Percentiles rank a stretch among this genome's conserved stretches.
phyloP scores from a whole-genome alignment of 257 asterid species.

The Linaria vulgaris region DNA sequence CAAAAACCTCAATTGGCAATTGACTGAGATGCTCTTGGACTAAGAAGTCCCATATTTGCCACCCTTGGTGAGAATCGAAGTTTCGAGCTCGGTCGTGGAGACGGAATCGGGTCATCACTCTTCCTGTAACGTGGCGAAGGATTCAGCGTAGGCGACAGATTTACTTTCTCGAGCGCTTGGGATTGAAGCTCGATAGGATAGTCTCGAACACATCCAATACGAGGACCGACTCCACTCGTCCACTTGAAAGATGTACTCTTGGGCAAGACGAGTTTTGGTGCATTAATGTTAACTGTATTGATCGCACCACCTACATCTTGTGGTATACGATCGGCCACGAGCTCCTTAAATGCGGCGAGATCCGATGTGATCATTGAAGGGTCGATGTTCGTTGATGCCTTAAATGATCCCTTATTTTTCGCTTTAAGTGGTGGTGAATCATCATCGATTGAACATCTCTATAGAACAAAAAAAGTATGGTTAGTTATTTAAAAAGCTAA shows the following conservation, averaged over 20 bases:
- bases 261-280: conserved; percentile 41
- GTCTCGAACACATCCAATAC: conserved; percentile 61
- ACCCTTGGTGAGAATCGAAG: conserved; percentile 59
- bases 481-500: neutral
- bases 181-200: conserved; percentile 51
- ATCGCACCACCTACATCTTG: neutral
- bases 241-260: conserved; percentile 56
- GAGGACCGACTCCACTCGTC: conserved; percentile 61
- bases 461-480: neutral
- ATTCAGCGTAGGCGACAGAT: conserved; percentile 45
- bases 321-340: neutral
- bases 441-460: conserved; percentile 36
- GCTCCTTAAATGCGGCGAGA: neutral
- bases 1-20: neutral
- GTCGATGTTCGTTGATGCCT: neutral
- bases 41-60: conserved; percentile 52
- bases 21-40: conserved; percentile 10
- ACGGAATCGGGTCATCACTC: conserved; percentile 47
- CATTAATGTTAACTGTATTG: conserved; percentile 15
- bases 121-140: conserved; percentile 21
- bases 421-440: conserved; percentile 35
- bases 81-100: conserved; percentile 56
- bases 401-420: conserved; percentile 6
- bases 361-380: neutral
- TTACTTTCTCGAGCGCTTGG: conserved; percentile 59